Percentiles rank a stretch among this genome's conserved stretches.
Evolutionary conservation across 164 flowering plant genomes (phyloP).

Genomic region (Kalanchoe fedtschenkoi): DNA sequence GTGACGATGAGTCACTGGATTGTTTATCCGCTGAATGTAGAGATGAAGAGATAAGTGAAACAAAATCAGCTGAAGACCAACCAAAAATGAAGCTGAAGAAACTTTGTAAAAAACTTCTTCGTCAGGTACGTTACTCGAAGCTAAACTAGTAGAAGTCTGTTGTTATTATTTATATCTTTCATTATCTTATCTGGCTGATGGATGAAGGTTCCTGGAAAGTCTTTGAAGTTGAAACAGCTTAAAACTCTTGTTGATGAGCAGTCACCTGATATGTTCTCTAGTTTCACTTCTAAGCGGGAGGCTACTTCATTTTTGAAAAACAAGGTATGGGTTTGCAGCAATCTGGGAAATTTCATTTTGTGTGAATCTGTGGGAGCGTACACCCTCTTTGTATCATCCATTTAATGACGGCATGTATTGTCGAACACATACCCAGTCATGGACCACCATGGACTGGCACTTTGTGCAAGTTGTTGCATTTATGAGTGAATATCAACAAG

Average conservation of each 20-base stretch:
- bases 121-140: slow-evolving; percentile 34
- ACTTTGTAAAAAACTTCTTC: slow-evolving; percentile 57
- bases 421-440: not conserved
- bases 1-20: slow-evolving; percentile 47
- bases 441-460: not conserved
- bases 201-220: slow-evolving; percentile 57
- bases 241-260: slow-evolving; percentile 61
- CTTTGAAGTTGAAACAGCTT: slow-evolving; percentile 71
- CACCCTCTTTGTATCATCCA: not conserved
- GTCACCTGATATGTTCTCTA: slow-evolving; percentile 47
- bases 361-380: too few species aligned
- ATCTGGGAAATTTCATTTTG: not conserved
- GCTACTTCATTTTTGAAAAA: slow-evolving; percentile 53
- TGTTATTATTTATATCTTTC: not conserved
- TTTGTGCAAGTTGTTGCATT: not conserved
- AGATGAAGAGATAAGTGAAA: slow-evolving; percentile 18
- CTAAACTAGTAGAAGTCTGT: not conserved
- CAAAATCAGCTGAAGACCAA: slow-evolving; percentile 13
- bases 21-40: slow-evolving; percentile 23
- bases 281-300: slow-evolving; percentile 55
- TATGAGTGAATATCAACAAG: not conserved
- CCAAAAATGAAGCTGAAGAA: slow-evolving; percentile 57
- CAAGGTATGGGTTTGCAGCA: slow-evolving; percentile 41
- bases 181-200: slow-evolving; percentile 10
- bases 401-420: not conserved